Conservation (phyloP, 1,284 basidiomycete species). For the Kalmanozyma brasiliensis region DNA sequence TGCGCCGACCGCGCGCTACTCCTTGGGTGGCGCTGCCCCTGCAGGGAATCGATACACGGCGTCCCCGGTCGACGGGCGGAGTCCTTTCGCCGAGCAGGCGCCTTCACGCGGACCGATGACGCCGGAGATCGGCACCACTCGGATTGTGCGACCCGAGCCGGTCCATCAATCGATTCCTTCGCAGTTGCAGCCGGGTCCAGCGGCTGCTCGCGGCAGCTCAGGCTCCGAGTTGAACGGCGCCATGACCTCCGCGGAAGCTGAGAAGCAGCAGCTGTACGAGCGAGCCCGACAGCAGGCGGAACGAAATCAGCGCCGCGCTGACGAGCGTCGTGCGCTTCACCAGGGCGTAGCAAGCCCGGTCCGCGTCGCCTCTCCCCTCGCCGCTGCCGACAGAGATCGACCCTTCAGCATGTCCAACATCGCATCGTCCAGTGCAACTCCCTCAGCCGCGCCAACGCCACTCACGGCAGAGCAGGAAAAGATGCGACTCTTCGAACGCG, state of each 20-base stretch:
- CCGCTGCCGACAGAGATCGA: slow-evolving; percentile 18
- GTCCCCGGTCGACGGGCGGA: slow-evolving; percentile 18
- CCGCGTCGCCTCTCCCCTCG: slow-evolving; percentile 5
- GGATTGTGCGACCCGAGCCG: slow-evolving; percentile 33
- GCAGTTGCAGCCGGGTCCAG: slow-evolving; percentile 4
- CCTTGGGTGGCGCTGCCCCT: slow-evolving; percentile 8
- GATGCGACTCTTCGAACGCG: slow-evolving; percentile 54
- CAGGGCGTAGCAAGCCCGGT: slow-evolving; percentile 14
- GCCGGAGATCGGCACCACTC: slow-evolving; percentile 21
- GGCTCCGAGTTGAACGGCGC: not conserved
- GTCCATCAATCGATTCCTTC: slow-evolving; percentile 15
- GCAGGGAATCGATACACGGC: slow-evolving; percentile 13
- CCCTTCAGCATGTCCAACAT: slow-evolving; percentile 40
- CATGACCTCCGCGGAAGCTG: slow-evolving; percentile 51
- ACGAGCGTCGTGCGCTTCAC: slow-evolving; percentile 39
- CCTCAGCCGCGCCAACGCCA: not conserved
- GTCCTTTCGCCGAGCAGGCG: slow-evolving; percentile 12
- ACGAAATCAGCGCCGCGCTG: slow-evolving; percentile 55
- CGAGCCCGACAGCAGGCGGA: slow-evolving; percentile 62
- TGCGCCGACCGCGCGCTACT: not conserved
- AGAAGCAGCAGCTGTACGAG: slow-evolving; percentile 62
- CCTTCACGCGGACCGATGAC: slow-evolving; percentile 19
- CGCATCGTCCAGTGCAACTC: slow-evolving; percentile 12
- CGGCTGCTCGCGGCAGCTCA: not conserved
- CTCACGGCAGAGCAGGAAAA: slow-evolving; percentile 56